Percentiles rank a stretch among this genome's conserved stretches.
Conservation (phyloP, 805 yeast species). For the Yamadazyma insecticola region DNA sequence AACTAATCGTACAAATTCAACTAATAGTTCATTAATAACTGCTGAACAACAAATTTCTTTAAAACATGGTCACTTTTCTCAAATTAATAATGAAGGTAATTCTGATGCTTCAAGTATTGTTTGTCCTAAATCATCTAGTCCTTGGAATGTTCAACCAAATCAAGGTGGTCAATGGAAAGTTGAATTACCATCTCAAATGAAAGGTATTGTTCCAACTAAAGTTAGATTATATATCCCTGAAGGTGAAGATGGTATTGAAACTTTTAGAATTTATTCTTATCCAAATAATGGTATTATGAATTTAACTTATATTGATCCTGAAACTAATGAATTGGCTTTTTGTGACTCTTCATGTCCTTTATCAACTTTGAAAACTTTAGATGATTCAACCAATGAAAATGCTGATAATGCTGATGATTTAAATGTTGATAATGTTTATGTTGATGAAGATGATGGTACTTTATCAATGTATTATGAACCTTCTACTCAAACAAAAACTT, state of each 20-base stretch:
- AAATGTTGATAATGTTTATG: conserved; percentile 16
- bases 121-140: conserved; percentile 50
- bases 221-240: conserved; percentile 65
- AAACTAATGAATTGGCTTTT: conserved; percentile 45
- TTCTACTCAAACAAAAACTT: conserved; percentile 26
- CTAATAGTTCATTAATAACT: conserved; percentile 39
- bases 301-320: conserved; percentile 76
- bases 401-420: conserved; percentile 19
- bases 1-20: conserved; percentile 19
- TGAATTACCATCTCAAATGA: conserved; percentile 46
- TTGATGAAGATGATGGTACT: conserved; percentile 30
- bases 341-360: conserved; percentile 95
- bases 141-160: conserved; percentile 50
- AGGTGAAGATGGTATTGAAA: conserved; percentile 46
- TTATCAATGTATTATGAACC: conserved; percentile 31
- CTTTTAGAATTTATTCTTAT: conserved; percentile 68
- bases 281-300: conserved; percentile 93
- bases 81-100: conserved; percentile 38
- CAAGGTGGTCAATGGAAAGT: conserved; percentile 65
- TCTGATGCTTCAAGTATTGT: conserved; percentile 32
- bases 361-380: conserved; percentile 33
- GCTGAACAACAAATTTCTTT: conserved; percentile 62
- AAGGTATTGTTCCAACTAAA: conserved; percentile 60
- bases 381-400: conserved; percentile 19
- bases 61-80: conserved; percentile 48